A percentile compares a stretch with the other conserved stretches of the same genome.
Conservation (phyloP, 2,329 filamentous ascomycete genomes). For the Arachnomyces sp. region DNA sequence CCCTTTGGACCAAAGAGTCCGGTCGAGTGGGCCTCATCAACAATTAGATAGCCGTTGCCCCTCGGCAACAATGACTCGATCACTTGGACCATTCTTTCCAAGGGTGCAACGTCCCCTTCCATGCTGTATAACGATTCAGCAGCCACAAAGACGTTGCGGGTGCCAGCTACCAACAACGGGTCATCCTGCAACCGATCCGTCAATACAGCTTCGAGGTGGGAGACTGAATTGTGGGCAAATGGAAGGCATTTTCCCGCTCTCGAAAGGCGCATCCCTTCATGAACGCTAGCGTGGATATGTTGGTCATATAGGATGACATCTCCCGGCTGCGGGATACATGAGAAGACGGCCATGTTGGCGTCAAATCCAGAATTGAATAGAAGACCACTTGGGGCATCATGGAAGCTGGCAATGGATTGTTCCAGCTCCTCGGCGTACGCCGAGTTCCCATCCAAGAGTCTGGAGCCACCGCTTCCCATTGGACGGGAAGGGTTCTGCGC, state of each 20-base stretch:
- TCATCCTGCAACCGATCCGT: slow-evolving; percentile 23
- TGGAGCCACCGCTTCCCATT: slow-evolving; percentile 51
- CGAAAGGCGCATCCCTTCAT: slow-evolving; percentile 65
- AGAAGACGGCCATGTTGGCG: slow-evolving; percentile 57
- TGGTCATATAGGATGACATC: slow-evolving; percentile 65
- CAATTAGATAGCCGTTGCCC: slow-evolving; percentile 48
- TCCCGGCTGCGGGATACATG: slow-evolving; percentile 50
- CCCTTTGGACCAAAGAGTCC: slow-evolving; percentile 45
- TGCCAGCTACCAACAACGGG: slow-evolving; percentile 27
- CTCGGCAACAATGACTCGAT: slow-evolving; percentile 49
- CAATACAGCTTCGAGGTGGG: slow-evolving; percentile 32
- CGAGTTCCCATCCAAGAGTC: slow-evolving; percentile 59
- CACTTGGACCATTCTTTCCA: slow-evolving; percentile 51
- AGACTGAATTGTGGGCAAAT: slow-evolving; percentile 42
- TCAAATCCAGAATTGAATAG: slow-evolving; percentile 60
- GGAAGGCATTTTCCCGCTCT: slow-evolving; percentile 41
- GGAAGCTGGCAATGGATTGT: slow-evolving; percentile 49
- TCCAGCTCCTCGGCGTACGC: slow-evolving; percentile 53
- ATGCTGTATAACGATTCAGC: slow-evolving; percentile 71
- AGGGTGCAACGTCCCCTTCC: slow-evolving; percentile 66
- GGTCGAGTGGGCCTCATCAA: slow-evolving; percentile 50
- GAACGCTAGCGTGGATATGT: slow-evolving; percentile 67
- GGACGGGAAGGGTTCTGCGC: slow-evolving; percentile 26
- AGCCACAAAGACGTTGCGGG: slow-evolving; percentile 55
- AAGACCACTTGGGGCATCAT: slow-evolving; percentile 49